Conservation (phyloP, 164 flowering plant genomes). For the Houttuynia cordata region DNA sequence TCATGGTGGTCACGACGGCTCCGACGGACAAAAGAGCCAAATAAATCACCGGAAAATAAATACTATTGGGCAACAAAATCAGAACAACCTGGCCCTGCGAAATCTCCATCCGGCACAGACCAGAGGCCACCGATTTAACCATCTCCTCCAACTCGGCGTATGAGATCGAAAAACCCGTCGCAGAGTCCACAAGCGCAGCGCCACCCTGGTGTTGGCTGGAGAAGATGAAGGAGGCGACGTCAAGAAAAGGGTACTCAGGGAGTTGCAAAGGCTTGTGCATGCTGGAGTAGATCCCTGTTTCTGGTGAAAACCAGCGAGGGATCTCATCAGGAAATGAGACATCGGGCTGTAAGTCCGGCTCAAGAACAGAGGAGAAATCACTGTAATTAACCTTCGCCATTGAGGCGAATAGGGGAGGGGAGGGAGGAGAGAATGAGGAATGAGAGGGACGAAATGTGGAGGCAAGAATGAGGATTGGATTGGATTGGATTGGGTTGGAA, state of each 20-base stretch:
- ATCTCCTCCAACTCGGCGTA: constrained; percentile 32
- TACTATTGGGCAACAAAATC: constrained; percentile 49
- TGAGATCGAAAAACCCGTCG: constrained; percentile 47
- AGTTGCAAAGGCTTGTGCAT: constrained; percentile 27
- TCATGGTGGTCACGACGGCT: constrained; percentile 55
- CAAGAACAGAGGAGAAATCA: not conserved
- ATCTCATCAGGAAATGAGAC: not conserved
- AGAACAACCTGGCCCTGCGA: constrained; percentile 52
- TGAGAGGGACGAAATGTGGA: not conserved
- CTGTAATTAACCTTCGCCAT: not conserved
- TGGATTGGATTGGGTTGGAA: too few relatives aligned
- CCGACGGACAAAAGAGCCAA: constrained; percentile 48
- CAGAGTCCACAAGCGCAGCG: constrained; percentile 53
- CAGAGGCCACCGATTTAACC: constrained; percentile 53
- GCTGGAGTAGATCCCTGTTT: constrained; percentile 54
- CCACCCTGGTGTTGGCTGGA: constrained; percentile 36
- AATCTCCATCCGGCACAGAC: constrained; percentile 41
- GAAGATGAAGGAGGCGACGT: constrained; percentile 53
- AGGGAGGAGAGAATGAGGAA: not conserved
- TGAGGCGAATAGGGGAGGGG: not conserved
- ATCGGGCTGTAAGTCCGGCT: not conserved
- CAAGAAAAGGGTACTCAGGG: constrained; percentile 43
- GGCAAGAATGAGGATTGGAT: not conserved
- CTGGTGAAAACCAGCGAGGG: constrained; percentile 34
- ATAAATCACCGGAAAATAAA: constrained; percentile 47